These are phyloP conservation scores for Gaeumannomyces tritici DNA, from an alignment of 2,329 filamentous ascomycete species.

Conservation along the genomic window DNA sequence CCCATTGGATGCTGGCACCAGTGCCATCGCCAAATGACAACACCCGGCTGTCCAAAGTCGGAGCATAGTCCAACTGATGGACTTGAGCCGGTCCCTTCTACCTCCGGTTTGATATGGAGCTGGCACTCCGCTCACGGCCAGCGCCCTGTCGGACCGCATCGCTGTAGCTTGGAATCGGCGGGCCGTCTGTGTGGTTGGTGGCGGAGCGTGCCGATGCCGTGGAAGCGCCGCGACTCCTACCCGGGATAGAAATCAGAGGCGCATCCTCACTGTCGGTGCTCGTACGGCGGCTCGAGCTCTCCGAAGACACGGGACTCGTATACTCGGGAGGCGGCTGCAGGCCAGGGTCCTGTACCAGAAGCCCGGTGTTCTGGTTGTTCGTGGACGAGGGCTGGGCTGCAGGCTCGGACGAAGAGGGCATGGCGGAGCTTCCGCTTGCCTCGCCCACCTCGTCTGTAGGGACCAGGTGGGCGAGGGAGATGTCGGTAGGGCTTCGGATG, in stretches of 20 bases:
- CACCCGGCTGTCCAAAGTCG: not conserved
- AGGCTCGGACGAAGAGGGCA: conserved; percentile 12
- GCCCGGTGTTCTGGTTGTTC: not conserved
- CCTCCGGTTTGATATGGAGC: conserved; percentile 14
- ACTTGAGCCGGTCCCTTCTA: not conserved
- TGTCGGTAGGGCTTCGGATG: conserved; percentile 85
- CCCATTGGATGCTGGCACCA: not conserved
- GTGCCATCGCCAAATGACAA: not conserved
- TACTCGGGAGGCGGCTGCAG: conserved; percentile 66
- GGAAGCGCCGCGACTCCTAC: conserved; percentile 41
- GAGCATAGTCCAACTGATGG: not conserved
- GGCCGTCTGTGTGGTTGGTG: conserved; percentile 20
- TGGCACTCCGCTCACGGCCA: conserved; percentile 34
- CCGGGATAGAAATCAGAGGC: conserved; percentile 36
- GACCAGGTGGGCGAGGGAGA: conserved; percentile 80
- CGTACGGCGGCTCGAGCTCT: conserved; percentile 43
- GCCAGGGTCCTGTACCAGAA: conserved; percentile 36
- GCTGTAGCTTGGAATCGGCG: conserved; percentile 76
- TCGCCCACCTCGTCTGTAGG: conserved; percentile 65
- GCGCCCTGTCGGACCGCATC: conserved; percentile 56
- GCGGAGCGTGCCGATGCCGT: conserved; percentile 24
- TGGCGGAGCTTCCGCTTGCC: conserved; percentile 38
- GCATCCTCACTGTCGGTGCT: conserved; percentile 48
- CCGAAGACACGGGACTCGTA: conserved; percentile 54
- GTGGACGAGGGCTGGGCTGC: not conserved